Evolutionary conservation across 2,329 filamentous ascomycete species (phyloP).

Genomic region (Phyllosticta citriasiana): DNA sequence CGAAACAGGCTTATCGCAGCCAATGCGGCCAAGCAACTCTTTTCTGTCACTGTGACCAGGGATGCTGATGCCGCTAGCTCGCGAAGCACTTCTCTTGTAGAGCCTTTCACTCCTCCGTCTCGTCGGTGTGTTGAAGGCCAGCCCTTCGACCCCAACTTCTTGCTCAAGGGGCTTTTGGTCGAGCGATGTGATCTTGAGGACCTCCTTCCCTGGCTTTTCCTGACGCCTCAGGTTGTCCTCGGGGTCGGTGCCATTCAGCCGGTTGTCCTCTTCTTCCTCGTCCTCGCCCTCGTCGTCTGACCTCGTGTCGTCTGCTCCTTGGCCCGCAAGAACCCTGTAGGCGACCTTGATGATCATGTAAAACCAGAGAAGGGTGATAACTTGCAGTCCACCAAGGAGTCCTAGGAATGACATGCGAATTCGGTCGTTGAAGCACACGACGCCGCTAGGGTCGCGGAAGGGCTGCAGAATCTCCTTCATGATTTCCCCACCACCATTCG

Average conservation of each 20-base stretch:
- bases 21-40: constrained; percentile 71
- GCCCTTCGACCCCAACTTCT: constrained; percentile 63
- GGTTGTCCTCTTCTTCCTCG: constrained; percentile 35
- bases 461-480: constrained; percentile 59
- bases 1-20: constrained; percentile 58
- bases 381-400: constrained; percentile 67
- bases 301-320: constrained; percentile 70
- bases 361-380: constrained; percentile 80
- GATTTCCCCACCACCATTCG: constrained; percentile 30
- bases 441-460: constrained; percentile 59
- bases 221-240: constrained; percentile 14
- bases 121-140: constrained; percentile 46
- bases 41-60: constrained; percentile 66
- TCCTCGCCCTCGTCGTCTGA: constrained; percentile 76
- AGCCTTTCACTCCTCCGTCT: constrained; percentile 25
- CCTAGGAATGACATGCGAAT: constrained; percentile 70
- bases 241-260: constrained; percentile 17
- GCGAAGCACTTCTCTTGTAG: constrained; percentile 41
- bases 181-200: neutral
- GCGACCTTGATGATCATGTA: constrained; percentile 78
- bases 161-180: constrained; percentile 48
- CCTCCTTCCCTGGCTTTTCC: constrained; percentile 20
- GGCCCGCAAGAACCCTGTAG: constrained; percentile 65
- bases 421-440: constrained; percentile 67
- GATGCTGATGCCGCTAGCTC: constrained; percentile 46